Conservation (phyloP, 1,284 basidiomycete genomes). For the Pseudozyma thailandica region DNA sequence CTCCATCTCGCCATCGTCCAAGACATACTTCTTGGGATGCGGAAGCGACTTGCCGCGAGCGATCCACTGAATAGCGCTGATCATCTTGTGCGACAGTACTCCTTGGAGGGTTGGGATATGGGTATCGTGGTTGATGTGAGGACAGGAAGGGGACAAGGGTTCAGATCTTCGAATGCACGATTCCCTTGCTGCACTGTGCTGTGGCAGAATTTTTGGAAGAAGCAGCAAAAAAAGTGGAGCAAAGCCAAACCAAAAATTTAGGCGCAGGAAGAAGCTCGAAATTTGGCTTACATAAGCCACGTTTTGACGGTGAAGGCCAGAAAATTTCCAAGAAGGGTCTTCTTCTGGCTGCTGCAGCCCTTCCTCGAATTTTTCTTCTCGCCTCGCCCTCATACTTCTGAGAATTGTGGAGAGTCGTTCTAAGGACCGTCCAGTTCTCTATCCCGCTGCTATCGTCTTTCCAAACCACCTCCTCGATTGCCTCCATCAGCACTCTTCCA, state of each 20-base stretch:
- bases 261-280: neutral
- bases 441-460: neutral
- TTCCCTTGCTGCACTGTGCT: neutral
- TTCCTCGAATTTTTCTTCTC: conserved; percentile 9
- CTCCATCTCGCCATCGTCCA: conserved; percentile 89
- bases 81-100: conserved; percentile 57
- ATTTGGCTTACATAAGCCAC: conserved; percentile 33
- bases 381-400: neutral
- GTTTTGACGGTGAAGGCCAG: neutral
- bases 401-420: neutral
- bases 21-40: conserved; percentile 86
- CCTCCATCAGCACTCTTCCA: neutral
- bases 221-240: conserved; percentile 18
- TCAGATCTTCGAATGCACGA: neutral
- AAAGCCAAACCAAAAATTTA: conserved; percentile 7
- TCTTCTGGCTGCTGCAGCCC: conserved; percentile 1
- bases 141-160: neutral
- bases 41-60: conserved; percentile 80
- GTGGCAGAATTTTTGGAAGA: neutral
- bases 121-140: conserved; percentile 1
- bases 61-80: conserved; percentile 78
- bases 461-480: neutral
- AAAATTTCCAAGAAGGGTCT: conserved; percentile 10
- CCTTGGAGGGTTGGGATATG: neutral
- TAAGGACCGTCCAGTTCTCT: neutral